Base-by-base conservation (phyloP, 129 eudicot species). In the Deinandra increscens region DNA sequence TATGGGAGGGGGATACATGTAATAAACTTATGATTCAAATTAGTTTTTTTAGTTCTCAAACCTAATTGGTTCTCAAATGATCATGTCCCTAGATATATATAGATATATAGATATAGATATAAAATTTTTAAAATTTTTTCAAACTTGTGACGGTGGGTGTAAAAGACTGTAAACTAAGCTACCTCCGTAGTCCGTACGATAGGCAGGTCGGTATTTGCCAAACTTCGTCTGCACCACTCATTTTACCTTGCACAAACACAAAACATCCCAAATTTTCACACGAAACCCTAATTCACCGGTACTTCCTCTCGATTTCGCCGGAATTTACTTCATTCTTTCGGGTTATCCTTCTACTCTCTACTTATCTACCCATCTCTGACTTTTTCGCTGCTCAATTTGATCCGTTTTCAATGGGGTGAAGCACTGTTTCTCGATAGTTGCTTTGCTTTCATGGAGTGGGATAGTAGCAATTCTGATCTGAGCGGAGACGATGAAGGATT, bases 401-500 rank as follows among this genome's bases (percentile, higher is more conserved):
- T 78, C n/a, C n/a, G n/a, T n/a, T n/a, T n/a, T n/a, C n/a, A n/a
- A n/a, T n/a, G 86, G 86, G 83, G 71, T 78, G 81, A 82, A 78
- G n/a, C n/a, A 23, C 17, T n/a, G 20, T 18, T 50, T 6, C 7
- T 31, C 26, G 1, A 51, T 10, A 1, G n/a, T n/a, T n/a, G n/a
- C n/a, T n/a, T n/a, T n/a, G n/a, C n/a, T n/a, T 48, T 14, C 73
- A 82, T 82, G 87, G 87, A 82, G 83, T 79, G 87, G 81, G 87
- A 82, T 33, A 82, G 86, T 46, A 82, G 83, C 62, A 75, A 63
- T 69, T 81, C 85, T 60, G 83, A 79, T 79, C 38, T 64, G 54
- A 74, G 83, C 43, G 86, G 81, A 14, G 91, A 75, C 61, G 97
- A 84, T 34, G 94, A 81, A 66, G 90, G 96, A 4, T 88, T 88